Evolutionary conservation across 208 protist species (phyloP), one percentile per base, ranked within the genome.

Genomic region (Acanthamoeba sp.): DNA sequence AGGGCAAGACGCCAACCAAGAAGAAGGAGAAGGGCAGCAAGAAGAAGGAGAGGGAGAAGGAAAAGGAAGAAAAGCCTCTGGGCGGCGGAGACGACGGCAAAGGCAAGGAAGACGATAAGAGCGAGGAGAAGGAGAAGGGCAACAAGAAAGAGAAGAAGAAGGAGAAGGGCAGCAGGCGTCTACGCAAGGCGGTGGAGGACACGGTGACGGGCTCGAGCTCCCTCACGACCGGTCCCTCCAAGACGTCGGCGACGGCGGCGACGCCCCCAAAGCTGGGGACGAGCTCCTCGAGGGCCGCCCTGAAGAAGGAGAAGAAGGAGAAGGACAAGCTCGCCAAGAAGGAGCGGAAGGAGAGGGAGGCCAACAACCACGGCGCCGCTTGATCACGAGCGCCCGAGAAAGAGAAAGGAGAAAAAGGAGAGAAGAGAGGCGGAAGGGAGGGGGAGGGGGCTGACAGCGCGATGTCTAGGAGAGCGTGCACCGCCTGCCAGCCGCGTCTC

Each of bases 301-400:
- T 40, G 34, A 87, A 87, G 78, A 38, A 87, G 78, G 34, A 87
- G 78, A 87, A 87, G 40, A 38, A 48, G 29, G 34, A 87, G 36
- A 87, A 87, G 40, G 78, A 87, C 36, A 87, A 87, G 78, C 64
- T 73, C 27, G 64, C 64, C 40, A 87, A 87, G 78, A 38, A 80
- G 71, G 34, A 48, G 59, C 24, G 24, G 78, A 48, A 55, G n/a
- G 76, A 85, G 76, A 5, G n/a, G 32, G n/a, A 36, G 4, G n/a
- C 20, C 64, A 24, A 32, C 64, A 29, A 9, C 64, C 16, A 62
- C 55, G n/a, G n/a, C 55, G 55, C 20, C 22, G 55, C 55, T n/a
- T 62, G 64, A 40, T 22, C 64, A 38, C 29, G 29, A 27, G 18
- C 52, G 14, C 7, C 5, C 12, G 1, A 59, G 14, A 59, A 59